A percentile compares a stretch with the other conserved stretches of the same genome.
Conservation (phyloP, 768 basidiomycete genomes). For the Leucocoprinus birnbaumii region DNA sequence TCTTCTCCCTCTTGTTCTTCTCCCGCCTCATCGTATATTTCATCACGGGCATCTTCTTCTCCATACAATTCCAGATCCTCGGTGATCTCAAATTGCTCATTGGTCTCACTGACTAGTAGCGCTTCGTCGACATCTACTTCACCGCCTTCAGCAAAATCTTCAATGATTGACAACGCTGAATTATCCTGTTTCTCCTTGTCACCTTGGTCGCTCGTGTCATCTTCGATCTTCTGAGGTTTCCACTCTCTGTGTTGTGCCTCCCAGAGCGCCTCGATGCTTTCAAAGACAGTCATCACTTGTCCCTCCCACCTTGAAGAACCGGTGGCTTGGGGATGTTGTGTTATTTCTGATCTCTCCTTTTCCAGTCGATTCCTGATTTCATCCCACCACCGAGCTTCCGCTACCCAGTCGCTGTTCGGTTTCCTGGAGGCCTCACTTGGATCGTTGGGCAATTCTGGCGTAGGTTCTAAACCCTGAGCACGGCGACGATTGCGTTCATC, state of each 20-base stretch:
- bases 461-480: slow-evolving; percentile 64
- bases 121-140: slow-evolving; percentile 21
- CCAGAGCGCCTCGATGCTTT: slow-evolving; percentile 89
- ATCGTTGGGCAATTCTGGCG: slow-evolving; percentile 71
- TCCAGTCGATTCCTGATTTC: slow-evolving; percentile 64
- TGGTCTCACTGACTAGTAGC: background rate
- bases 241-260: slow-evolving; percentile 56
- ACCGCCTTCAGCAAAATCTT: slow-evolving; percentile 26
- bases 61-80: slow-evolving; percentile 32
- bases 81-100: slow-evolving; percentile 18
- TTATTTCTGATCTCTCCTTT: slow-evolving; percentile 26
- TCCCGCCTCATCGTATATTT: slow-evolving; percentile 18
- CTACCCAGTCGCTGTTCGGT: slow-evolving; percentile 61
- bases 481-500: slow-evolving; percentile 82
- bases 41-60: slow-evolving; percentile 18
- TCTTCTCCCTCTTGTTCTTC: slow-evolving; percentile 12
- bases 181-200: slow-evolving; percentile 25
- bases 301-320: slow-evolving; percentile 50
- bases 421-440: slow-evolving; percentile 61
- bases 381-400: slow-evolving; percentile 74
- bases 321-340: slow-evolving; percentile 16
- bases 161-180: slow-evolving; percentile 27
- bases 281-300: slow-evolving; percentile 84
- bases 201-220: slow-evolving; percentile 4
- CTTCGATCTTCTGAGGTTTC: slow-evolving; percentile 36